Percentiles rank a stretch among this genome's conserved stretches.
phyloP scores from a whole-genome alignment of 1,139 yeast species.

The Yamadazyma sp. region DNA sequence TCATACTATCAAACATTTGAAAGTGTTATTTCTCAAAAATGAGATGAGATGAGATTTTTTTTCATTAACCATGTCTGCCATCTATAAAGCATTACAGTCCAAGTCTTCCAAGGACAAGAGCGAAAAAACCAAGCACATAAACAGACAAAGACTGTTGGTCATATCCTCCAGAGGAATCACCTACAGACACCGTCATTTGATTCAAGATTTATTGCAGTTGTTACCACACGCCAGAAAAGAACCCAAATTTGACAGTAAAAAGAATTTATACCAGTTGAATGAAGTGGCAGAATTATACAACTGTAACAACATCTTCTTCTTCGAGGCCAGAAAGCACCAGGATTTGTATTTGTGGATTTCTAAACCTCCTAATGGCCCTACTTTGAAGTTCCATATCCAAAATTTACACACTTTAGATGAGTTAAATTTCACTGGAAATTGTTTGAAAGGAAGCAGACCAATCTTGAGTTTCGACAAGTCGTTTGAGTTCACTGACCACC shows the following conservation, averaged over 20 bases:
- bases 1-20: no score
- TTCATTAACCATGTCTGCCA: slow-evolving; percentile 49
- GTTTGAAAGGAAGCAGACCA: slow-evolving; percentile 96
- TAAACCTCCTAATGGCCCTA: slow-evolving; percentile 98
- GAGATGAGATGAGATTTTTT: slow-evolving; percentile 1
- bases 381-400: slow-evolving; percentile 89
- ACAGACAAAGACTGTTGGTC: slow-evolving; percentile 78
- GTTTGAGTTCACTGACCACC: slow-evolving; percentile 62
- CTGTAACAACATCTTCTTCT: slow-evolving; percentile 92
- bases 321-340: slow-evolving; percentile 95
- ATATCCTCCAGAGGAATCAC: slow-evolving; percentile 95
- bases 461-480: slow-evolving; percentile 81
- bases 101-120: slow-evolving; percentile 42
- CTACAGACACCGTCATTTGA: slow-evolving; percentile 91
- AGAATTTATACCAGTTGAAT: slow-evolving; percentile 82
- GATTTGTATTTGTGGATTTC: slow-evolving; percentile 94
- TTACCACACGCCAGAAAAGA: slow-evolving; percentile 96
- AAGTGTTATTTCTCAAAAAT: no score
- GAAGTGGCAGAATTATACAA: slow-evolving; percentile 96
- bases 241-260: slow-evolving; percentile 92
- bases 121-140: slow-evolving; percentile 58
- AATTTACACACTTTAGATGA: slow-evolving; percentile 96
- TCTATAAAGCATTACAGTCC: slow-evolving; percentile 67
- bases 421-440: slow-evolving; percentile 93
- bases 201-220: slow-evolving; percentile 73